These are phyloP conservation scores for Plasmodium relictum DNA, from an alignment of 169 alveolate species.

Conservation along the genomic window DNA sequence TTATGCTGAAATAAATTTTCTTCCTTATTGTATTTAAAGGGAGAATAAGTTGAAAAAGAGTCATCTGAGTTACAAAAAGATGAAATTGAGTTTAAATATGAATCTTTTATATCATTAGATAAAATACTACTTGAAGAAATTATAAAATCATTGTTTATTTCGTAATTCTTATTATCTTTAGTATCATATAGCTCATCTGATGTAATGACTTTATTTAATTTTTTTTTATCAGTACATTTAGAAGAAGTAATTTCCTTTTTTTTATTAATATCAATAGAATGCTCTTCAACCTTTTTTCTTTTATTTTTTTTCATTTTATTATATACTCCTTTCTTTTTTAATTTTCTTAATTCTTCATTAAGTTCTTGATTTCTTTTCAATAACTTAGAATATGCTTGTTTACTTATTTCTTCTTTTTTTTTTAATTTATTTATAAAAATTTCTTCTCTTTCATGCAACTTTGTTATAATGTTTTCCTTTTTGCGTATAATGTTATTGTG, in stretches of 20 bases:
- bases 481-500: slow-evolving; percentile 54
- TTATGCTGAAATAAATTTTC: slow-evolving; percentile 3
- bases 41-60: neutral
- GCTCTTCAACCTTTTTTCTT: slow-evolving; percentile 1
- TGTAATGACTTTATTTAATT: neutral
- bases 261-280: neutral
- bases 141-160: neutral
- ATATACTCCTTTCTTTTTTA: slow-evolving; percentile 21
- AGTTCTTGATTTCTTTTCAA: slow-evolving; percentile 52
- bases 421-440: slow-evolving; percentile 42
- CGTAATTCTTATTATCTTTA: neutral
- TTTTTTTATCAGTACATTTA: neutral
- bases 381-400: slow-evolving; percentile 66
- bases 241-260: too few species aligned
- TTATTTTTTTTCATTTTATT: neutral
- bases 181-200: neutral
- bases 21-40: slow-evolving; percentile 10
- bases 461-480: slow-evolving; percentile 52
- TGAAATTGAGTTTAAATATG: neutral
- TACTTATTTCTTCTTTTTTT: slow-evolving; percentile 69
- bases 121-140: neutral
- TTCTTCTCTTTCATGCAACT: slow-evolving; percentile 67
- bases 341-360: slow-evolving; percentile 48
- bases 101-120: neutral
- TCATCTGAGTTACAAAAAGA: neutral